Evolutionary conservation across 23 red algal genomes (phyloP).

Genomic region (Gracilaria gracilis): DNA sequence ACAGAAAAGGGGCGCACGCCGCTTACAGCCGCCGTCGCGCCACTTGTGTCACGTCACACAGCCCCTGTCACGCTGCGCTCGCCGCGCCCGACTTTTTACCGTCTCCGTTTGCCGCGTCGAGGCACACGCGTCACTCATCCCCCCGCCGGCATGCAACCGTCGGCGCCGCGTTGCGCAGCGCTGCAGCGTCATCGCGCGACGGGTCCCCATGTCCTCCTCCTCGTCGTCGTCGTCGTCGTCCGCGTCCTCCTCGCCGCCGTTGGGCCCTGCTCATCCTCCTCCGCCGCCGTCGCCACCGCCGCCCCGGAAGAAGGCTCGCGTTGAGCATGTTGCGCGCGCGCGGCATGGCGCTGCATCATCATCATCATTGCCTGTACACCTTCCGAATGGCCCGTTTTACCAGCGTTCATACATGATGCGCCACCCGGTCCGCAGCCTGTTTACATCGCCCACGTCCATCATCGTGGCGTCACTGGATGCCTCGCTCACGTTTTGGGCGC

Average conservation of each 20-base stretch:
- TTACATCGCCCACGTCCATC: conserved; percentile 17
- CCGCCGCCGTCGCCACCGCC: background rate
- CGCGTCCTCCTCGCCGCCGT: background rate
- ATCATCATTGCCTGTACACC: background rate
- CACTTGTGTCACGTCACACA: no score
- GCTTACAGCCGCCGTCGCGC: background rate
- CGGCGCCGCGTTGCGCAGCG: background rate
- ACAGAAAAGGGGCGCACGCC: background rate
- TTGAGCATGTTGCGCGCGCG: background rate
- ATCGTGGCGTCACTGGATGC: background rate
- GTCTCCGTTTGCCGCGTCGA: background rate
- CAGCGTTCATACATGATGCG: conserved; percentile 64
- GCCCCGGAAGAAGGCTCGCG: background rate
- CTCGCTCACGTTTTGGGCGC: conserved; percentile 27
- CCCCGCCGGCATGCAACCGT: background rate
- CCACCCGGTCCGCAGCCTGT: conserved; percentile 9
- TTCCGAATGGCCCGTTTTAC: conserved; percentile 30
- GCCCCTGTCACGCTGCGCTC: background rate
- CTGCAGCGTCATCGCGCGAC: background rate
- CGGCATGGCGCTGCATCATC: background rate
- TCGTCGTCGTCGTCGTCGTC: conserved; percentile 7
- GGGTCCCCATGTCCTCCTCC: background rate
- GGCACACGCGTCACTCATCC: no score
- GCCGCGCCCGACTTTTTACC: background rate
- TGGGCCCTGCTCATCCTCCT: background rate